Evolutionary conservation across 2,329 filamentous ascomycete genomes (phyloP).

Genomic region (Cladosporium sp.): DNA sequence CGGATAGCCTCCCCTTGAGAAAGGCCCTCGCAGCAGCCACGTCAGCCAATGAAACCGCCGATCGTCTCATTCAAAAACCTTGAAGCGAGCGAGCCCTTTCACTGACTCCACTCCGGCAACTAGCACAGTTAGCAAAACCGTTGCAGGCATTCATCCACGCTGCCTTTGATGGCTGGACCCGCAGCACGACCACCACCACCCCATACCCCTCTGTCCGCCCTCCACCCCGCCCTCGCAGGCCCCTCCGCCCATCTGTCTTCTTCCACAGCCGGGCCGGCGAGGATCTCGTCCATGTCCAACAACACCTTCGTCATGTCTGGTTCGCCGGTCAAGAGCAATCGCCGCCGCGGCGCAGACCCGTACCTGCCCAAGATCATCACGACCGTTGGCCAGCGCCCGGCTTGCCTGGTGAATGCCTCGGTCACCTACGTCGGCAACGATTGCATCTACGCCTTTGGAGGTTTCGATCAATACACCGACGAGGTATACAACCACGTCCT

Average conservation of each 20-base stretch:
- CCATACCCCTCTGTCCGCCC: constrained; percentile 5
- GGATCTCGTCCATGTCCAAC: constrained; percentile 37
- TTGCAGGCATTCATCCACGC: constrained; percentile 1
- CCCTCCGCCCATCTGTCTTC: constrained; percentile 2
- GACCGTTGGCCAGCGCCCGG: constrained; percentile 62
- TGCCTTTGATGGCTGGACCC: constrained; percentile 6
- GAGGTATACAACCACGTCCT: constrained; percentile 98
- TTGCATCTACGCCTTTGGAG: constrained; percentile 95
- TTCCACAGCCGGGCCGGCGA: constrained; percentile 2
- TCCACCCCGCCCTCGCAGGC: constrained; percentile 1
- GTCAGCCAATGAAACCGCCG: not conserved
- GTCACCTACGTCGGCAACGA: constrained; percentile 99
- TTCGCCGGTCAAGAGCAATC: constrained; percentile 62
- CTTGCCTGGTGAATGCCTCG: constrained; percentile 94
- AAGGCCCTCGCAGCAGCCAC: no score
- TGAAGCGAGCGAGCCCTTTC: not conserved
- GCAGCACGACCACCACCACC: not conserved
- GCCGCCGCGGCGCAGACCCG: constrained; percentile 57
- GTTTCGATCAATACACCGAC: constrained; percentile 97
- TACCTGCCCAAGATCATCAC: constrained; percentile 78
- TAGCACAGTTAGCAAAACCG: constrained; percentile 7
- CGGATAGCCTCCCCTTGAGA: no score
- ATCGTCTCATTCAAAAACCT: not conserved
- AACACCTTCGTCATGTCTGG: constrained; percentile 91
- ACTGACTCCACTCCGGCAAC: not conserved